Conservation (phyloP, 2,329 filamentous ascomycete genomes). For the Neofusicoccum parvum region DNA sequence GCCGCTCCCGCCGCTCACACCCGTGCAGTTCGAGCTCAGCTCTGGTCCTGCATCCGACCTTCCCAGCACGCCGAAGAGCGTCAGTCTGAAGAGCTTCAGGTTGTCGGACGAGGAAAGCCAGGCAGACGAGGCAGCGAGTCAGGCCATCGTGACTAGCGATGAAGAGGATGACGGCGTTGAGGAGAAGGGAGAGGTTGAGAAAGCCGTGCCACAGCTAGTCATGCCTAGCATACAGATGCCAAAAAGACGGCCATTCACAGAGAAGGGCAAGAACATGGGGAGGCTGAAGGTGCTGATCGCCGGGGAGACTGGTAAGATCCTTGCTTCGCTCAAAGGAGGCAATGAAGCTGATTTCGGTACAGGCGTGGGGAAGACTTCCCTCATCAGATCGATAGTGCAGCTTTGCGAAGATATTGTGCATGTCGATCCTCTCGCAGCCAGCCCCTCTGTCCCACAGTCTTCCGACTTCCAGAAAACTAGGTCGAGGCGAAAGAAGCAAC, state of each 20-base stretch:
- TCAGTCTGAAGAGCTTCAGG: slow-evolving; percentile 60
- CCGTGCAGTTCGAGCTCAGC: slow-evolving; percentile 36
- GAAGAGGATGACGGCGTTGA: slow-evolving; percentile 55
- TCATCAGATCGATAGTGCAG: slow-evolving; percentile 87
- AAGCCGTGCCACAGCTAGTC: slow-evolving; percentile 73
- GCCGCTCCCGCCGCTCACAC: slow-evolving; percentile 30
- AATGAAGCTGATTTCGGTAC: slow-evolving; percentile 23
- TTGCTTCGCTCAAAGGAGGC: not conserved
- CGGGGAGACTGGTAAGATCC: slow-evolving; percentile 67
- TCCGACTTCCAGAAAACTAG: slow-evolving; percentile 30
- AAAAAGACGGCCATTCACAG: slow-evolving; percentile 83
- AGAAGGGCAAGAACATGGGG: slow-evolving; percentile 79
- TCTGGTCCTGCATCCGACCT: slow-evolving; percentile 53
- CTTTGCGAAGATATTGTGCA: slow-evolving; percentile 91
- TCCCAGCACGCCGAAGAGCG: slow-evolving; percentile 62
- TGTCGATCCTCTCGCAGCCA: slow-evolving; percentile 65
- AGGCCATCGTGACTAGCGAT: slow-evolving; percentile 56
- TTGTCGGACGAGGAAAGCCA: slow-evolving; percentile 60
- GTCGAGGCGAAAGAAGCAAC: slow-evolving; percentile 28
- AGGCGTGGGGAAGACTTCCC: slow-evolving; percentile 86
- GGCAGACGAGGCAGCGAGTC: slow-evolving; percentile 58
- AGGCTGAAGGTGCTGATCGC: slow-evolving; percentile 87
- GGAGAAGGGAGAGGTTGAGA: slow-evolving; percentile 41
- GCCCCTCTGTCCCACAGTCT: slow-evolving; percentile 28
- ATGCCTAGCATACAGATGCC: slow-evolving; percentile 97